Conservation (phyloP, 2,329 filamentous ascomycete species). For the Nemania sp. region DNA sequence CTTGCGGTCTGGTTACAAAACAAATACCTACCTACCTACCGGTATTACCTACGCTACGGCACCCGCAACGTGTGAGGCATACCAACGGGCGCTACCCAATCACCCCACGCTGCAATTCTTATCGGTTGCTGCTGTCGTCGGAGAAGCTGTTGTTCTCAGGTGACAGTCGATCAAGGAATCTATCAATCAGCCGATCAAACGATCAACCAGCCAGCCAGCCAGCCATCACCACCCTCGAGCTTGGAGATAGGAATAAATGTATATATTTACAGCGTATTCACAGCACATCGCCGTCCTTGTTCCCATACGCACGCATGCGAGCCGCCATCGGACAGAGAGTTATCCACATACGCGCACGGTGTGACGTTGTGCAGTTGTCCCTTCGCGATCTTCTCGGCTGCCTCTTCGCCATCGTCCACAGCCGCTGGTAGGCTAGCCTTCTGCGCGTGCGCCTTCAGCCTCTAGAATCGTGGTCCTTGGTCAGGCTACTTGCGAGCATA, state of each 20-base stretch:
- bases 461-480: background rate
- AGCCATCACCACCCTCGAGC: background rate
- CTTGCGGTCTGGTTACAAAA: background rate
- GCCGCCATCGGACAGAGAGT: conserved; percentile 7
- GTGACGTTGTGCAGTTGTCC: background rate
- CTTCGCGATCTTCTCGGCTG: background rate
- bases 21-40: background rate
- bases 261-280: background rate
- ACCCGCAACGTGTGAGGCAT: no score
- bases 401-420: background rate
- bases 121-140: background rate
- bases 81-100: background rate
- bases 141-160: background rate
- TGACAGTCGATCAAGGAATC: background rate
- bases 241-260: background rate
- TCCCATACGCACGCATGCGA: conserved; percentile 8
- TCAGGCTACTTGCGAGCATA: background rate
- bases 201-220: background rate
- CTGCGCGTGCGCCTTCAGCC: background rate
- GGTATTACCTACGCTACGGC: no score
- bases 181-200: background rate
- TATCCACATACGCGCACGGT: conserved; percentile 2
- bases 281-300: background rate
- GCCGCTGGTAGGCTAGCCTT: background rate
- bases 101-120: background rate